These are phyloP conservation scores for Ceratobasidium sp. DNA, from an alignment of 1,284 basidiomycete genomes.

Conservation along the genomic window DNA sequence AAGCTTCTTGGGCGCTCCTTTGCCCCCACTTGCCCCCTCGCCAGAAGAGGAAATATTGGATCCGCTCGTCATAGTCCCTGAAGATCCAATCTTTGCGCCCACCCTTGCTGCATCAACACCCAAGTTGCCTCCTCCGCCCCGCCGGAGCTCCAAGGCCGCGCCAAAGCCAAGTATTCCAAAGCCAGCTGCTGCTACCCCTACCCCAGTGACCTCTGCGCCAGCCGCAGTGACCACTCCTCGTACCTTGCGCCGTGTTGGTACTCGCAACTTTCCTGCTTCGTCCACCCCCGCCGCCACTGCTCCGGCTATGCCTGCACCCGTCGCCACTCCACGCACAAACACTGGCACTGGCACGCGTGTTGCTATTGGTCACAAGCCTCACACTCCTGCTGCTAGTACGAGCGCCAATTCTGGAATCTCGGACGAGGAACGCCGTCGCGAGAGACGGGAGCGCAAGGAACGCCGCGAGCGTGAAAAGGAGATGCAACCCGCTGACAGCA, in stretches of 20 bases:
- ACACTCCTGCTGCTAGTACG: not conserved
- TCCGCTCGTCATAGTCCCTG: conserved; percentile 32
- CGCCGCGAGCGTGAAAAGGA: conserved; percentile 31
- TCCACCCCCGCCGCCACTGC: not conserved
- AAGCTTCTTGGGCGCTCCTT: conserved; percentile 40
- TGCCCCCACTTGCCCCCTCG: conserved; percentile 19
- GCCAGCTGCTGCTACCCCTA: conserved; percentile 2
- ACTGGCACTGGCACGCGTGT: not conserved
- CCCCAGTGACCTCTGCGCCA: conserved; percentile 1
- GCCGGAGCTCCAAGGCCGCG: not conserved
- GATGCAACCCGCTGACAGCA: not conserved
- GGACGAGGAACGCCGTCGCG: conserved; percentile 22
- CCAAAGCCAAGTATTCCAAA: not conserved
- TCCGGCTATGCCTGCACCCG: not conserved
- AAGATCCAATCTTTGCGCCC: conserved; percentile 37
- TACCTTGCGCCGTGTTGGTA: conserved; percentile 30
- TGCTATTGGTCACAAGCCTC: conserved; percentile 20
- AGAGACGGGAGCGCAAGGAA: conserved; percentile 24
- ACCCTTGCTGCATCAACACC: not conserved
- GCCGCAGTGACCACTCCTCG: conserved; percentile 15
- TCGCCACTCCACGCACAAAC: not conserved
- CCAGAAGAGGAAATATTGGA: conserved; percentile 42
- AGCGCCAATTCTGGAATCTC: not conserved
- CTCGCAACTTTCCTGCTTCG: conserved; percentile 24
- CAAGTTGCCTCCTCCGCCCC: conserved; percentile 6